phyloP scores from a whole-genome alignment of 768 basidiomycete species.

The Boletellus sp. region DNA sequence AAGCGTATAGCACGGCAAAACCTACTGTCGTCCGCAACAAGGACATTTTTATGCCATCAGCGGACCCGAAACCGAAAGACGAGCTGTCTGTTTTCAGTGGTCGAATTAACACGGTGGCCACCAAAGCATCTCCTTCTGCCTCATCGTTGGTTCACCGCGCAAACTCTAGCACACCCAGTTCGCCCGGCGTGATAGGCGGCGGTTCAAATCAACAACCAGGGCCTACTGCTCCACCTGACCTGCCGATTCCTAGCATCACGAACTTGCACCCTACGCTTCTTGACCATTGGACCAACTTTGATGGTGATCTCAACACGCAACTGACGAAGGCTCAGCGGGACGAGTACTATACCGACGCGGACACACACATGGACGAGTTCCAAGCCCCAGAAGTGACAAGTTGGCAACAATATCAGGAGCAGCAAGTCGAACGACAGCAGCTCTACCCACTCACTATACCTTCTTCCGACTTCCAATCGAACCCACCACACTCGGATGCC shows the following conservation, averaged over 20 bases:
- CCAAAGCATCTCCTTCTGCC: constrained; percentile 36
- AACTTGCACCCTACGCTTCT: constrained; percentile 55
- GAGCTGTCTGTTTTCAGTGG: constrained; percentile 75
- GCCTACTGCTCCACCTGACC: constrained; percentile 28
- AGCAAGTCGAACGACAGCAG: constrained; percentile 20
- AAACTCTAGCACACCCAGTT: not conserved
- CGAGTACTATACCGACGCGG: constrained; percentile 21
- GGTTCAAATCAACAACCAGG: constrained; percentile 29
- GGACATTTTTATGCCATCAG: constrained; percentile 58
- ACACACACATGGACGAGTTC: constrained; percentile 15
- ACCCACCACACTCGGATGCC: not conserved
- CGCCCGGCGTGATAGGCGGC: constrained; percentile 17
- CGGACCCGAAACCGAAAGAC: constrained; percentile 48
- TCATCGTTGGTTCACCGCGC: constrained; percentile 9
- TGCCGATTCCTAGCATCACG: constrained; percentile 32
- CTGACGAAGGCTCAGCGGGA: constrained; percentile 37
- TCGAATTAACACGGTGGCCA: constrained; percentile 61
- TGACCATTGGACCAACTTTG: constrained; percentile 53
- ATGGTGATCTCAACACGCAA: constrained; percentile 50
- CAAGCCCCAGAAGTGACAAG: not conserved
- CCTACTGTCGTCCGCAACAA: constrained; percentile 40
- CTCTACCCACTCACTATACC: constrained; percentile 24
- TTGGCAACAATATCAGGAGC: constrained; percentile 5
- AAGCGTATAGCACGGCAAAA: constrained; percentile 46
- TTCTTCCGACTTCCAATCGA: constrained; percentile 14